Percentiles rank a stretch among this genome's conserved stretches.
phyloP scores from a whole-genome alignment of 73 alveolate species.

The Tetrahymena thermophila region DNA sequence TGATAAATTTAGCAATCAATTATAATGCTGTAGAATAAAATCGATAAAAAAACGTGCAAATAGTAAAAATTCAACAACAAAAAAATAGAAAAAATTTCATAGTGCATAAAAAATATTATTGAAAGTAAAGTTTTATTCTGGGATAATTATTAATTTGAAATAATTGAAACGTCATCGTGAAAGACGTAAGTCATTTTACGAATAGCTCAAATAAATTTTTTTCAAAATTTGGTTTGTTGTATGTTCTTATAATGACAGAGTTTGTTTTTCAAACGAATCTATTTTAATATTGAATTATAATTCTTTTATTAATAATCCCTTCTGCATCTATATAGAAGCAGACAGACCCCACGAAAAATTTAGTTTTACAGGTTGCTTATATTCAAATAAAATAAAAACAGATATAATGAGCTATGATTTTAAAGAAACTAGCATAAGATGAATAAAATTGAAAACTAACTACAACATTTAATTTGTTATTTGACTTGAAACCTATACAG shows the following conservation, averaged over 20 bases:
- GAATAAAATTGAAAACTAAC: background rate
- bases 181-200: background rate
- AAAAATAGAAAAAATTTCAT: no score
- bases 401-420: background rate
- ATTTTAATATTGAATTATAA: no score
- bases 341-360: background rate
- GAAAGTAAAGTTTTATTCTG: background rate
- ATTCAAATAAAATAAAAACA: no score
- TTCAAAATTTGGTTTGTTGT: background rate
- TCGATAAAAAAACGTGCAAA: no score
- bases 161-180: background rate
- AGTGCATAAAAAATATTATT: no score
- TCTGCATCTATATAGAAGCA: background rate
- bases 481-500: no score
- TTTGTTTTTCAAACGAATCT: background rate
- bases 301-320: background rate
- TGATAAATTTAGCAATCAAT: no score
- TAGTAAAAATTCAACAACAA: no score
- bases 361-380: background rate
- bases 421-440: no score
- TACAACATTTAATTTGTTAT: no score
- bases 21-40: no score
- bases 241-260: background rate
- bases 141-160: background rate
- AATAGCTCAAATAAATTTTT: background rate